These are phyloP conservation scores for Dinochytrium kinnereticum DNA, from an alignment of 371 early-diverging fungal species.

Conservation along the genomic window DNA sequence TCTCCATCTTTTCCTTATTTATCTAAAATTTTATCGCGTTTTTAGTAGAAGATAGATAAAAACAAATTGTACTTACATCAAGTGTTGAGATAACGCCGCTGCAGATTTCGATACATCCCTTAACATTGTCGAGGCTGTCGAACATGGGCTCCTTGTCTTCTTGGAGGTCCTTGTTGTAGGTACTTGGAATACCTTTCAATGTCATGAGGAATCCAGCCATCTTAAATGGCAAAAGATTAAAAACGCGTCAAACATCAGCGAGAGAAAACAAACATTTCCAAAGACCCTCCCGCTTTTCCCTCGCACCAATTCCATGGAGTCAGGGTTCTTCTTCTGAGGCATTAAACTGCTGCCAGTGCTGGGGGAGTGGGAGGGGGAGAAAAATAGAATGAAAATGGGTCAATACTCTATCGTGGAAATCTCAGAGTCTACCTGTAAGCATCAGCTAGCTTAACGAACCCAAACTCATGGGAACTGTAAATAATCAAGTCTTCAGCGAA, in stretches of 20 bases:
- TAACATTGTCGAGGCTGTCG: constrained; percentile 87
- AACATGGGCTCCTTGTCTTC: constrained; percentile 99
- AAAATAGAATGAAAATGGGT: not conserved
- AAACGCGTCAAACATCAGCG: too few relatives aligned
- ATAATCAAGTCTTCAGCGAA: constrained; percentile 94
- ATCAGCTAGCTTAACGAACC: constrained; percentile 90
- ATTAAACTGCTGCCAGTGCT: constrained; percentile 97
- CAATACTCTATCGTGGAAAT: not conserved
- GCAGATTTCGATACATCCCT: constrained; percentile 88
- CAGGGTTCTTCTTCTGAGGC: constrained; percentile 99
- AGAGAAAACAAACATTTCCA: constrained; percentile 69
- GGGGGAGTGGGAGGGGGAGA: not conserved
- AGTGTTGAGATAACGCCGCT: constrained; percentile 89
- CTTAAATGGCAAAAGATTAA: constrained; percentile 34
- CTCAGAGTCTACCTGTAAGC: constrained; percentile 71
- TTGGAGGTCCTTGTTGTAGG: constrained; percentile 98
- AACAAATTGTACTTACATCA: constrained; percentile 60
- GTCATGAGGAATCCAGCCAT: constrained; percentile 97
- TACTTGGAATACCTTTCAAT: constrained; percentile 93
- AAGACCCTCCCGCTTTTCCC: constrained; percentile 96
- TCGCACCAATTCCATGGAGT: constrained; percentile 92
- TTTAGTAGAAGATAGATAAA: too few relatives aligned
- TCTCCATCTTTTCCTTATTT: constrained; percentile 74
- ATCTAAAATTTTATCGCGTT: constrained; percentile 60
- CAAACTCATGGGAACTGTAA: constrained; percentile 91